A percentile compares a stretch with the other conserved stretches of the same genome.
phyloP scores from a whole-genome alignment of 2,329 filamentous ascomycete species.

The Sporothrix curviconia region DNA sequence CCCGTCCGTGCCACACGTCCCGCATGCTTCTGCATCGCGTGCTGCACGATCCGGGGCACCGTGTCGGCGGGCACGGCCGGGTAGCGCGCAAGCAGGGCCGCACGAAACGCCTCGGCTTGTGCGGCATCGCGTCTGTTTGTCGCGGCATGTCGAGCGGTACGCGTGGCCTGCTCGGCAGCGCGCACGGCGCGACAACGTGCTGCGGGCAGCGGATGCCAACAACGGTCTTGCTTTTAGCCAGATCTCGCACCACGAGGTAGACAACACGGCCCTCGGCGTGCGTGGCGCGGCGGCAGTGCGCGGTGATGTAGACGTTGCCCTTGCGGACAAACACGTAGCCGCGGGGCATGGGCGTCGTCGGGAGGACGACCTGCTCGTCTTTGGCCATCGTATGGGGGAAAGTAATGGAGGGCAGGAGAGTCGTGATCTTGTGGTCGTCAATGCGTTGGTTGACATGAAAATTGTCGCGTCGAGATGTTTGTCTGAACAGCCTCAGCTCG shows the following conservation, averaged over 20 bases:
- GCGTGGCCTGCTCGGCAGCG: constrained; percentile 27
- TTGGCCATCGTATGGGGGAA: neutral
- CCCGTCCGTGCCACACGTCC: constrained; percentile 41
- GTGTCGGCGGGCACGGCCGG: constrained; percentile 33
- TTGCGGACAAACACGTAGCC: constrained; percentile 37
- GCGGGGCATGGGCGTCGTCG: constrained; percentile 28
- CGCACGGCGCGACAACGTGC: constrained; percentile 26
- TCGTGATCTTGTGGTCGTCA: neutral
- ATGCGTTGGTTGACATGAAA: too few species aligned
- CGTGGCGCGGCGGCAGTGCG: constrained; percentile 34
- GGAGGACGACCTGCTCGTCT: constrained; percentile 19
- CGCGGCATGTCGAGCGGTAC: constrained; percentile 26
- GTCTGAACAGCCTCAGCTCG: too few species aligned
- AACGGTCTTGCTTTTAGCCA: constrained; percentile 1
- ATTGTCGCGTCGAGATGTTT: too few species aligned
- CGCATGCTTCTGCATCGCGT: constrained; percentile 39
- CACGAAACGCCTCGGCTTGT: constrained; percentile 27
- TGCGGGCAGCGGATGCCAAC: constrained; percentile 36
- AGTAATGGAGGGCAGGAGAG: neutral
- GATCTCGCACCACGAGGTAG: constrained; percentile 33
- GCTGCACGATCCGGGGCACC: constrained; percentile 30
- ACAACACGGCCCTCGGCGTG: constrained; percentile 27
- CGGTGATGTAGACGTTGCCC: constrained; percentile 37
- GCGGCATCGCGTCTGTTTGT: constrained; percentile 31
- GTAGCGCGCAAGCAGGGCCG: constrained; percentile 33